Base-by-base conservation (phyloP, 2,329 filamentous ascomycete species). In the Ophiosphaerella narmari region DNA sequence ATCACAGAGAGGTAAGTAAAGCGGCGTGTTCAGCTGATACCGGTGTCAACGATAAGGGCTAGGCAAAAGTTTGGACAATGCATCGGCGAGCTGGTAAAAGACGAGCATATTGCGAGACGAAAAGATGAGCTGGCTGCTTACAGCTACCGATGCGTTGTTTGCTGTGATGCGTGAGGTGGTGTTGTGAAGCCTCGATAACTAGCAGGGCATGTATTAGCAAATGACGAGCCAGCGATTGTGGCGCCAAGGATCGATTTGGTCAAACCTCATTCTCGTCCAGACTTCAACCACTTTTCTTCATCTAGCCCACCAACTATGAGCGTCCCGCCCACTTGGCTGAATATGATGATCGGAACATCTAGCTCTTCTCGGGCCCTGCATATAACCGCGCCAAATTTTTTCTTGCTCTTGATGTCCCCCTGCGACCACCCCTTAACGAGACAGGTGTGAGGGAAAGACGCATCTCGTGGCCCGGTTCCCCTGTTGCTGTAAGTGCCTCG, bases 1-100 rank as follows among this genome's bases (percentile, higher is more conserved):
- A 55, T 59, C 58, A 66, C 54, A 59, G 61, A 56, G 31, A 23
- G 6, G 21, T 32, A 8, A 4, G 21, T 32, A 8, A 4, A 32
- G 52, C 44, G 52, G 50, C 43, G 7, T 16, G 39, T 21, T 48
- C 57, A 53, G 52, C 7, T 8, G 26, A 29, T 29, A 8, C 7
- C 26, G 11, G 11, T 16, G 38, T n/a, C 26, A 13, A 40, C 14
- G 21, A n/a, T 23, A 24, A 40, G 40, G 8, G 18, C 7, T 34
- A 11, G 40, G 26, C 29, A n/a, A 43, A 16, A 43, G 5, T 24
- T 33, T 21, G 7, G 26, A n/a, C 3, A 24, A 26, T 14, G 39
- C 13, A 12, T n/a, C 26, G 24, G 39, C 33, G 26, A 14, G 29
- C 13, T 29, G 7, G 24, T 12, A 11, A 21, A 39, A 23, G 36